phyloP scores from a whole-genome alignment of 2,329 filamentous ascomycete genomes.

The Stachybotrys chlorohalonatus region DNA sequence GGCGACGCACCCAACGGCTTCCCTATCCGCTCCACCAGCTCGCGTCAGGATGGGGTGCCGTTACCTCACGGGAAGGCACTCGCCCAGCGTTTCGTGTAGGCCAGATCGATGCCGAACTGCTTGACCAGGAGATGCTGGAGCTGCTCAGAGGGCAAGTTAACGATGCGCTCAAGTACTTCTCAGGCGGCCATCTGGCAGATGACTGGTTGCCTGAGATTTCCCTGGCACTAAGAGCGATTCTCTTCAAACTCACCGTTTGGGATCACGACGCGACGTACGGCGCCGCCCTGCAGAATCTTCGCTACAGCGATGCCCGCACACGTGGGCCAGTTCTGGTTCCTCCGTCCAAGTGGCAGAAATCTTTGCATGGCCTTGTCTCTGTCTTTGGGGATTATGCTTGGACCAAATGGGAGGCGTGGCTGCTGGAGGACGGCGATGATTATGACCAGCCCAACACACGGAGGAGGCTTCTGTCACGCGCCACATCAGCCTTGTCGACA shows the following conservation, averaged over 20 bases:
- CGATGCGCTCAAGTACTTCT: conserved; percentile 81
- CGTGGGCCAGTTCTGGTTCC: conserved; percentile 52
- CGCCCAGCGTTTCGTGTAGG: conserved; percentile 84
- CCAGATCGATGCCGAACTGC: conserved; percentile 88
- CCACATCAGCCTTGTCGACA: conserved; percentile 62
- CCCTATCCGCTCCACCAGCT: conserved; percentile 55
- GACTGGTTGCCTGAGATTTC: conserved; percentile 84
- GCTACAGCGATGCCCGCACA: conserved; percentile 75
- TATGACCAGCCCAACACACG: conserved; percentile 51
- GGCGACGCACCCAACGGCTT: conserved; percentile 45
- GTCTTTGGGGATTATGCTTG: conserved; percentile 84
- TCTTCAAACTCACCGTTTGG: conserved; percentile 97
- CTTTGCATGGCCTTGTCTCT: conserved; percentile 73
- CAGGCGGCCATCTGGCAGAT: conserved; percentile 64
- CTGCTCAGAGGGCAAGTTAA: conserved; percentile 78
- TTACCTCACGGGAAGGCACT: conserved; percentile 69
- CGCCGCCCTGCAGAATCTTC: conserved; percentile 82
- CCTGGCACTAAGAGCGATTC: conserved; percentile 62
- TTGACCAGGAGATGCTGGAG: conserved; percentile 87
- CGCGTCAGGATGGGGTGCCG: conserved; percentile 56
- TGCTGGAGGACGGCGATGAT: conserved; percentile 67
- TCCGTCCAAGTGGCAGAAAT: conserved; percentile 77
- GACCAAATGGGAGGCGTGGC: conserved; percentile 85
- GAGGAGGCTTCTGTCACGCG: conserved; percentile 49
- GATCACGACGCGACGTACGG: conserved; percentile 94